A percentile compares a stretch with the other conserved stretches of the same genome.
These are phyloP conservation scores for Pseudogymnoascus sp. DNA, from an alignment of 2,329 filamentous ascomycete genomes.

Conservation along the genomic window DNA sequence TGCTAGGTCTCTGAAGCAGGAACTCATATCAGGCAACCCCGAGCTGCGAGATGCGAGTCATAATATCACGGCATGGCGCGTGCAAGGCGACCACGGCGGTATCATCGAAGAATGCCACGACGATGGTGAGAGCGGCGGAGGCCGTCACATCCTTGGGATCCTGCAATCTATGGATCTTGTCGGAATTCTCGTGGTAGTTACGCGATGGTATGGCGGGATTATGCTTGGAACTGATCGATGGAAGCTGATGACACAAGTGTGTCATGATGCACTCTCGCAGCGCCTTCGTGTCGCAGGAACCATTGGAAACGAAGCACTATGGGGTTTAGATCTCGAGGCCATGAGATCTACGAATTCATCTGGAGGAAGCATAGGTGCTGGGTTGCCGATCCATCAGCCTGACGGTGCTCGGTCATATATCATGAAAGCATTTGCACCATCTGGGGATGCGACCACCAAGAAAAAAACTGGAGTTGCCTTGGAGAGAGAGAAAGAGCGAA, in stretches of 20 bases:
- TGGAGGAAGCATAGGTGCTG: slow-evolving; percentile 32
- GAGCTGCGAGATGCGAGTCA: slow-evolving; percentile 48
- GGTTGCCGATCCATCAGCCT: slow-evolving; percentile 67
- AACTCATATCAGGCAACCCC: slow-evolving; percentile 41
- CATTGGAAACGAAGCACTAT: slow-evolving; percentile 47
- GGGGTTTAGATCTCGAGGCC: slow-evolving; percentile 51
- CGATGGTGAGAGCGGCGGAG: slow-evolving; percentile 54
- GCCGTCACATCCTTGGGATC: slow-evolving; percentile 46
- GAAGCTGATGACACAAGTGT: slow-evolving; percentile 52
- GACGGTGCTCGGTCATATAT: slow-evolving; percentile 57
- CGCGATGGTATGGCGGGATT: slow-evolving; percentile 54
- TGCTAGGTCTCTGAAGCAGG: slow-evolving; percentile 37
- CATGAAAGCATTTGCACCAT: slow-evolving; percentile 48
- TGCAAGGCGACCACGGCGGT: slow-evolving; percentile 16
- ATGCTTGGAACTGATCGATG: slow-evolving; percentile 55
- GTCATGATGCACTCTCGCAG: slow-evolving; percentile 47
- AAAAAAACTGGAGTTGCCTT: slow-evolving; percentile 45
- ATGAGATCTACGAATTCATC: slow-evolving; percentile 26
- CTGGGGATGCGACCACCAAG: slow-evolving; percentile 31
- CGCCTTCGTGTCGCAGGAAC: slow-evolving; percentile 36
- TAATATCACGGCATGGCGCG: slow-evolving; percentile 36
- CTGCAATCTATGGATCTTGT: slow-evolving; percentile 44
- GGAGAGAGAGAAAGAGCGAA: slow-evolving; percentile 57
- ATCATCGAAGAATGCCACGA: slow-evolving; percentile 33
- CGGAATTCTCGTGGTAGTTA: slow-evolving; percentile 50